Percentiles rank a stretch among this genome's conserved stretches.
Conservation (phyloP, 1,284 basidiomycete species). For the Austroboletus sp. region DNA sequence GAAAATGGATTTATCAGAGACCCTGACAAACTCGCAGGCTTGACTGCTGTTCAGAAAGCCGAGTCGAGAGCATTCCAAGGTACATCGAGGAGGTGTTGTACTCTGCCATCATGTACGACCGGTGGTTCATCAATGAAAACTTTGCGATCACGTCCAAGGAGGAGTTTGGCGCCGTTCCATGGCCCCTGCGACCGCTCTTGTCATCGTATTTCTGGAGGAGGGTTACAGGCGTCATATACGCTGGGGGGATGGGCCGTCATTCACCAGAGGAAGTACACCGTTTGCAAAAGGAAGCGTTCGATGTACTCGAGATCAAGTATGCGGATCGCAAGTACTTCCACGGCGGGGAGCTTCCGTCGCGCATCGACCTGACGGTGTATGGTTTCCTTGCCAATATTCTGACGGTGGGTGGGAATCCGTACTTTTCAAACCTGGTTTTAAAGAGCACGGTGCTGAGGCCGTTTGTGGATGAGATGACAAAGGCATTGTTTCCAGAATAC, state of each 20-base stretch:
- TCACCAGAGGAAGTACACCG: conserved; percentile 29
- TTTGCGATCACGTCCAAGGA: conserved; percentile 15
- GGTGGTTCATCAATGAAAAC: conserved; percentile 30
- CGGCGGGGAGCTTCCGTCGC: conserved; percentile 23
- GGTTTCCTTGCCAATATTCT: conserved; percentile 31
- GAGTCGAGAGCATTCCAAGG: conserved; percentile 33
- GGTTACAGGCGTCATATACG: conserved; percentile 14
- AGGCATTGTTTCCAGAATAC: conserved; percentile 28
- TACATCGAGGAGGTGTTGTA: conserved; percentile 33
- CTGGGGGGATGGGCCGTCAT: conserved; percentile 29
- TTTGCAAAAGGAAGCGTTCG: conserved; percentile 29
- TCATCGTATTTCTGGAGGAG: conserved; percentile 22
- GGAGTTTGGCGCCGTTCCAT: conserved; percentile 12
- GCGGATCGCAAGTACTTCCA: conserved; percentile 24
- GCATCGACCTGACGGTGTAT: conserved; percentile 30
- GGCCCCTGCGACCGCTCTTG: conserved; percentile 21
- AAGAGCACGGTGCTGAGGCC: conserved; percentile 15
- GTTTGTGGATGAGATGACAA: conserved; percentile 27
- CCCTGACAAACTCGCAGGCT: conserved; percentile 24
- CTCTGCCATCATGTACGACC: conserved; percentile 25
- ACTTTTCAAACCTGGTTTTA: conserved; percentile 25
- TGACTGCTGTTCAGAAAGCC: conserved; percentile 27
- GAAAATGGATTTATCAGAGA: conserved; percentile 23
- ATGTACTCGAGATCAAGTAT: conserved; percentile 28
- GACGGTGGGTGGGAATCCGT: conserved; percentile 21